Evolutionary conservation across 2,329 filamentous ascomycete genomes (phyloP), one percentile per base, ranked within the genome.

Genomic region (Fusarium mexicanum): DNA sequence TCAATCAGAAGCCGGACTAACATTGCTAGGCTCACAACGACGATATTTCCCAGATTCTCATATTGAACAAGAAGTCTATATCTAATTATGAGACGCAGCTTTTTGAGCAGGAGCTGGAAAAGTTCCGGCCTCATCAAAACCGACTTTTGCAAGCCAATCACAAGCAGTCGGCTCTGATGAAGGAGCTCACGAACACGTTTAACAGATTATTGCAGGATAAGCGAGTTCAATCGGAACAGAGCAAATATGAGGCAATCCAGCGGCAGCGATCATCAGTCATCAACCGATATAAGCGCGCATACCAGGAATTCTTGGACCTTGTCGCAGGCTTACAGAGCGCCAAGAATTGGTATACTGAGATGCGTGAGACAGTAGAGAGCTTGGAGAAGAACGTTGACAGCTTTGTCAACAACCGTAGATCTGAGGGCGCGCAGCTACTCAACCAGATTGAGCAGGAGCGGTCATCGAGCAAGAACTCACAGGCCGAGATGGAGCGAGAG

Each of bases 1-100:
- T 38, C 17, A 44, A 26, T 26, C 40, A 29, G 51, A 29, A 38
- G 8, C 37, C 8, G 8, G n/a, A 66, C 77, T 80, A 64, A 83
- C 66, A 69, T 71, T 54, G 24, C 6, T 16, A 98, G 96, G 92
- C 96, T 61, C 96, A 97, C 83, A 94, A 93, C 75, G 97, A 99
- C 79, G 97, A 99, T 79, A 99, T 99, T 73, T 98, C 95, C 10
- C 96, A 98, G 79, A 95, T 98, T 18, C 87, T 99, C 69, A 99
- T 99, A 64, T 86, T 99, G 67, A 99, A 99, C 87, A 98, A 98
- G 82, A 99, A 98, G 84, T 93, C 94, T 4, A 96, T 98, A 79
- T 89, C 94, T 26, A 97, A 94, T 79, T 96, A 96, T 78, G 96
- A 99, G 82, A 92, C 88, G 18, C 94, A 98, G 79, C 88, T 99